Percentiles rank a stretch among this genome's conserved stretches.
These are phyloP conservation scores for Vigna trinervia DNA, from an alignment of 306 rosid genomes.

Conservation along the genomic window DNA sequence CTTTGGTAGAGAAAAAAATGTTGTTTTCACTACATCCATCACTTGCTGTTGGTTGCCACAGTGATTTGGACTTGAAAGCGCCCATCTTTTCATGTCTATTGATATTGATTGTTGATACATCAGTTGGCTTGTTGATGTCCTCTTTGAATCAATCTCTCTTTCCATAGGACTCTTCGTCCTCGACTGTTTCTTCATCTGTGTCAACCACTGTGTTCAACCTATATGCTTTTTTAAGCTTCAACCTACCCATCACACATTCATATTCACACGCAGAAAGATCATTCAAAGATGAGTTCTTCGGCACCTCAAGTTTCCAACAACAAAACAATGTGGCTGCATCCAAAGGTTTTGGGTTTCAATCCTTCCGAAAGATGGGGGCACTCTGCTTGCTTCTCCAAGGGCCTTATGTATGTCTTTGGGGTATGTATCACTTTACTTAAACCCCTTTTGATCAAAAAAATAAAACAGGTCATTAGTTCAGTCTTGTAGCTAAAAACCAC, in stretches of 20 bases:
- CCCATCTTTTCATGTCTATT: constrained; percentile 92
- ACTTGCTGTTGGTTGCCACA: constrained; percentile 84
- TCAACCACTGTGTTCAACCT: constrained; percentile 28
- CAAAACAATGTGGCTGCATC: constrained; percentile 94
- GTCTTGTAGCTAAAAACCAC: background rate
- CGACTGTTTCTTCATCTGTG: constrained; percentile 54
- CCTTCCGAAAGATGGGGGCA: constrained; percentile 97
- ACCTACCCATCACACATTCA: constrained; percentile 10
- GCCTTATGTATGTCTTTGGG: constrained; percentile 80
- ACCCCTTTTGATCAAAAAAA: constrained; percentile 3
- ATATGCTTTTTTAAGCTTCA: background rate
- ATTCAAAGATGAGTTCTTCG: constrained; percentile 58
- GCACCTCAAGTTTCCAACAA: constrained; percentile 57
- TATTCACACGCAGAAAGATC: background rate
- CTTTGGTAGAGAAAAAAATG: background rate
- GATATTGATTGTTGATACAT: constrained; percentile 94
- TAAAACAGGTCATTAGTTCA: background rate
- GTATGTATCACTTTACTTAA: constrained; percentile 51
- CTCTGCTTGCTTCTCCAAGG: constrained; percentile 74
- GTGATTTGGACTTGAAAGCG: constrained; percentile 65
- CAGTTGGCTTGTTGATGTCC: constrained; percentile 62
- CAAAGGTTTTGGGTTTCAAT: constrained; percentile 69
- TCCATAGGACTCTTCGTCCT: constrained; percentile 33
- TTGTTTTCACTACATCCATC: constrained; percentile 59
- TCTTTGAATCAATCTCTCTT: constrained; percentile 61